Percentiles rank a stretch among this genome's conserved stretches.
These are phyloP conservation scores for Populus deltoides DNA, from an alignment of 345 rosid species.

Conservation along the genomic window DNA sequence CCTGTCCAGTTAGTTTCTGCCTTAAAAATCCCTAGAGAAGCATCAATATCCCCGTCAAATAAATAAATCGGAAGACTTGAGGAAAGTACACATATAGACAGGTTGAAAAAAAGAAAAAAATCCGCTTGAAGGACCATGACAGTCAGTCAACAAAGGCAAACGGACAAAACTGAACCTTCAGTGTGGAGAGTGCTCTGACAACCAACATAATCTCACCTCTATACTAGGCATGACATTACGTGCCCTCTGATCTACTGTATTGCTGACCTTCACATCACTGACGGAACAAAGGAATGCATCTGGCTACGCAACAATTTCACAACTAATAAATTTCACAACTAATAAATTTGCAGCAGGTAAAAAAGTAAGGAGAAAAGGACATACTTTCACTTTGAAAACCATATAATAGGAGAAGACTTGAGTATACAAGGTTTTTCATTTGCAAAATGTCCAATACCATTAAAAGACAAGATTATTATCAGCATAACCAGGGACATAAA, in stretches of 20 bases:
- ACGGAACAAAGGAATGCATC: constrained; percentile 97
- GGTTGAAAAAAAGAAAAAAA: not conserved
- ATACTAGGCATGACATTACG: constrained; percentile 61
- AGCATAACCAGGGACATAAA: not conserved
- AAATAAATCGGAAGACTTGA: not conserved
- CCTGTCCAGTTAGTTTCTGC: constrained; percentile 87
- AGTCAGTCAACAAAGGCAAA: constrained; percentile 3
- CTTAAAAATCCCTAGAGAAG: constrained; percentile 76
- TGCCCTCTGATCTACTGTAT: constrained; percentile 69
- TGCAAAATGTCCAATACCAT: not conserved
- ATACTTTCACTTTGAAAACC: not conserved
- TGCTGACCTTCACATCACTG: constrained; percentile 83
- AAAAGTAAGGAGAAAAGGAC: not conserved
- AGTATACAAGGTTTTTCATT: not conserved
- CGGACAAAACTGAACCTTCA: not conserved
- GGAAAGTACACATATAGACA: not conserved
- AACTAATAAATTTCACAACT: constrained; percentile 26
- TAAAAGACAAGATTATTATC: not conserved
- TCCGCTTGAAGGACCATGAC: not conserved
- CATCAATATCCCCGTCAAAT: constrained; percentile 15
- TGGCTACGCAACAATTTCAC: constrained; percentile 62
- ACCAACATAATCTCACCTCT: constrained; percentile 53
- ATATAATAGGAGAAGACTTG: not conserved
- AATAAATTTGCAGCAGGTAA: constrained; percentile 20
- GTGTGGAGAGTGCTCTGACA: not conserved